Evolutionary conservation across 2,329 filamentous ascomycete genomes (phyloP).

Genomic region (Sclerotinia nivalis): DNA sequence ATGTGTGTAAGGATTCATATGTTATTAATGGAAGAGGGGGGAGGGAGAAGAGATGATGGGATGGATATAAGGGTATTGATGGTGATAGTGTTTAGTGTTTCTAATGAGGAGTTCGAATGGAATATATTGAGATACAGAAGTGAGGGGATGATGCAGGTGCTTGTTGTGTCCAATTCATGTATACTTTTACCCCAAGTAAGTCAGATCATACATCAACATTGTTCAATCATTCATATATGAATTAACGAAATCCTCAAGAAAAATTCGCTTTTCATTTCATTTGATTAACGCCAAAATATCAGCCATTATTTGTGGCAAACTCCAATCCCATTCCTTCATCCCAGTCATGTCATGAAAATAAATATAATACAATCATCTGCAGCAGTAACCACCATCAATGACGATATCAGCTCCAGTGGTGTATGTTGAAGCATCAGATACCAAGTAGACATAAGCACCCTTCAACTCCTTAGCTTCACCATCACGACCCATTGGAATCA

Average conservation of each 20-base stretch:
- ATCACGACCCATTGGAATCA: slow-evolving; percentile 61
- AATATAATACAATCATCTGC: slow-evolving; percentile 27
- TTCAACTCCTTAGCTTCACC: slow-evolving; percentile 64
- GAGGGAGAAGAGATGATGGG: too few species aligned
- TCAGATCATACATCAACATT: not conserved
- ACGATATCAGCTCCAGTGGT: slow-evolving; percentile 52
- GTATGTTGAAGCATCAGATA: slow-evolving; percentile 49
- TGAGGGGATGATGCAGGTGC: too few species aligned
- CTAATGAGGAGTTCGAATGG: too few species aligned
- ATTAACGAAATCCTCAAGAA: not conserved
- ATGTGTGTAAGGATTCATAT: too few species aligned
- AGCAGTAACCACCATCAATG: slow-evolving; percentile 51
- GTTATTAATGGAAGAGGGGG: too few species aligned
- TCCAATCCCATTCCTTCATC: slow-evolving; percentile 9
- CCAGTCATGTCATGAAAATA: slow-evolving; percentile 10
- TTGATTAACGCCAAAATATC: slow-evolving; percentile 4
- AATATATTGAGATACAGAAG: too few species aligned
- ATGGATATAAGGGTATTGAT: too few species aligned
- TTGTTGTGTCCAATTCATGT: too few species aligned
- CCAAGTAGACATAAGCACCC: slow-evolving; percentile 55
- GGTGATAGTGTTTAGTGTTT: too few species aligned
- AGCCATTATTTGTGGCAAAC: slow-evolving; percentile 14
- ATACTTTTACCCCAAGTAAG: too few species aligned
- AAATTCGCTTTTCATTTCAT: slow-evolving; percentile 3
- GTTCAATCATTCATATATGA: not conserved